Evolutionary conservation across 2,329 filamentous ascomycete species (phyloP), one percentile per base, ranked within the genome.

Genomic region (Dactylellina leptospora): DNA sequence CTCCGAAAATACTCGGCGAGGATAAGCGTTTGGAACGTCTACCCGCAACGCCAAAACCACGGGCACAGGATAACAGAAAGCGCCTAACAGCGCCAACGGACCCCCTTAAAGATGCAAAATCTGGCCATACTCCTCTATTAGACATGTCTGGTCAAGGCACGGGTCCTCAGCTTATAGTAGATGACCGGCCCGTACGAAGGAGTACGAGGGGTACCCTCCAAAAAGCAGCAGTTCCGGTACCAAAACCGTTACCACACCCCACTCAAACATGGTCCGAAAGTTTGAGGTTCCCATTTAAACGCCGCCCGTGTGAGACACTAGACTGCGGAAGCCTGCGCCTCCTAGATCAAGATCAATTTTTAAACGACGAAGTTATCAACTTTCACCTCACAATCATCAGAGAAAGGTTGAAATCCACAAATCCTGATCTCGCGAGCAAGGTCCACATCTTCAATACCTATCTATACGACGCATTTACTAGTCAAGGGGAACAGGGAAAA

Each of bases 361-460:
- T 99, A 44, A 99, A 99, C 78, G 95, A 99, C 81, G 96, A 92
- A 77, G 82, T 99, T 25, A 90, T 99, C 75, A 88, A 86, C 54
- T 97, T 97, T 78, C 96, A 96, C 18, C 50, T 71, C 2, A 36
- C 36, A 10, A 51, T 58, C 13, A 81, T 93, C 4, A 87, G 93
- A 77, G 81, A 85, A 64, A 80, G 84, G 42, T 79, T 90, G 33
- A 84, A 87, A 74, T 79, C 82, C 38, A 81, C 84, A 9, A 82
- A 84, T 1, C 84, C 86, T 0, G 82, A 86, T 47, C 76, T 88
- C 2, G 81, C 87, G 0, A 82, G 86, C 69, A 86, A 87, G 55
- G 87, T 96, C 2, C 91, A 96, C 78, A 90, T 96, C 75, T 93
- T 96, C 82, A 97, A 93, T 78, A 95, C 91, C 0, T 96, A 92